Evolutionary conservation across 305 asterid genomes (phyloP).

Genomic region (Solanum hybrid): DNA sequence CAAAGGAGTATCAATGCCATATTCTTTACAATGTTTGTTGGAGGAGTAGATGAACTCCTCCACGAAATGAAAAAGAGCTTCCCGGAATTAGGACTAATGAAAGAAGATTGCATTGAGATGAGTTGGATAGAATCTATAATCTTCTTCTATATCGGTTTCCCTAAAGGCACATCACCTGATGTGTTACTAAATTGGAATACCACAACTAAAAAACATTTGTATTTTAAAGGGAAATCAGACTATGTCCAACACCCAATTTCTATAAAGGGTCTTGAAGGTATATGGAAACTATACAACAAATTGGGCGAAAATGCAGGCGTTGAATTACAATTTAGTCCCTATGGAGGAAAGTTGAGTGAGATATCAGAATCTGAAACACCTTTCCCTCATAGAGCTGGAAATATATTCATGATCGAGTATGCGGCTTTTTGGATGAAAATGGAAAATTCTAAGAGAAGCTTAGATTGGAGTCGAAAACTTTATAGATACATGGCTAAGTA

Average conservation of each 20-base stretch:
- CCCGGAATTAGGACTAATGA: no score
- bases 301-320: neutral
- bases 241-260: neutral
- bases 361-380: neutral
- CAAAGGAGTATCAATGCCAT: no score
- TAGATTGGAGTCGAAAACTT: slow-evolving; percentile 1
- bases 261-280: neutral
- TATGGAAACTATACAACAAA: neutral
- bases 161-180: neutral
- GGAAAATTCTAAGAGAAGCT: neutral
- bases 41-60: no score
- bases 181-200: neutral
- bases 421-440: neutral
- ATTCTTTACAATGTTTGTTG: no score
- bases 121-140: neutral
- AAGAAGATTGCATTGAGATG: no score
- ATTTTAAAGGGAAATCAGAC: neutral
- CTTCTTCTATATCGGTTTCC: neutral
- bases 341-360: slow-evolving; percentile 22
- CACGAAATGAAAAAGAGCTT: no score
- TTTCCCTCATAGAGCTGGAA: neutral
- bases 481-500: slow-evolving; percentile 9
- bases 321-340: slow-evolving; percentile 14
- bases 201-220: neutral
- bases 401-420: neutral